Percentiles rank a stretch among this genome's conserved stretches.
phyloP scores from a whole-genome alignment of 345 rosid genomes.

The Stellera chamaejasme region DNA sequence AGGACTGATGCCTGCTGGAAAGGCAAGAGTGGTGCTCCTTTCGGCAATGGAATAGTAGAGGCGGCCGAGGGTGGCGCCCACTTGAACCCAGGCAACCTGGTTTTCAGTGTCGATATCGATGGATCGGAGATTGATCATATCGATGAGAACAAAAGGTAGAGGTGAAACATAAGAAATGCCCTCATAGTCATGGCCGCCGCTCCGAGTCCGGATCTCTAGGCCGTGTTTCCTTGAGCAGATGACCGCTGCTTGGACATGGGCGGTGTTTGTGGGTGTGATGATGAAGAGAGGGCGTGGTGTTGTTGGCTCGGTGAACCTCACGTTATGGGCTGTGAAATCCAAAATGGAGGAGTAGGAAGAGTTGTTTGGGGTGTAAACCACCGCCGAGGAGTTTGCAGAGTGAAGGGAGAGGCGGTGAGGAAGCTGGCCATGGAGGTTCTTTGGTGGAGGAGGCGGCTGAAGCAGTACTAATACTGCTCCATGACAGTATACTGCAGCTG shows the following conservation, averaged over 20 bases:
- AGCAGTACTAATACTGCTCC: too few relatives aligned
- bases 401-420: slow-evolving; percentile 2
- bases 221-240: slow-evolving; percentile 4
- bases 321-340: not conserved
- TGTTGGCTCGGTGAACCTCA: slow-evolving; percentile 5
- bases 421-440: not conserved
- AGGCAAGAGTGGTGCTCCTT: slow-evolving; percentile 3
- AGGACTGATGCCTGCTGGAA: slow-evolving; percentile 1
- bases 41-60: slow-evolving; percentile 4
- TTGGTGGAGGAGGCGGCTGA: too few relatives aligned
- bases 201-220: slow-evolving; percentile 1
- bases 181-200: slow-evolving; percentile 10
- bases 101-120: not conserved
- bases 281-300: not conserved
- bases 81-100: slow-evolving; percentile 2
- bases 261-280: not conserved
- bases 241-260: slow-evolving; percentile 6
- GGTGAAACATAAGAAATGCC: slow-evolving; percentile 4
- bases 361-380: not conserved
- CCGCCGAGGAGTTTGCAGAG: not conserved
- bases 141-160: slow-evolving; percentile 4
- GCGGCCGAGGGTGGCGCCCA: slow-evolving; percentile 1
- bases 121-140: not conserved
- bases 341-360: not conserved
- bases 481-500: too few relatives aligned